Base-by-base conservation (phyloP, 208 protist species). In the Trypanosoma conorhini region DNA sequence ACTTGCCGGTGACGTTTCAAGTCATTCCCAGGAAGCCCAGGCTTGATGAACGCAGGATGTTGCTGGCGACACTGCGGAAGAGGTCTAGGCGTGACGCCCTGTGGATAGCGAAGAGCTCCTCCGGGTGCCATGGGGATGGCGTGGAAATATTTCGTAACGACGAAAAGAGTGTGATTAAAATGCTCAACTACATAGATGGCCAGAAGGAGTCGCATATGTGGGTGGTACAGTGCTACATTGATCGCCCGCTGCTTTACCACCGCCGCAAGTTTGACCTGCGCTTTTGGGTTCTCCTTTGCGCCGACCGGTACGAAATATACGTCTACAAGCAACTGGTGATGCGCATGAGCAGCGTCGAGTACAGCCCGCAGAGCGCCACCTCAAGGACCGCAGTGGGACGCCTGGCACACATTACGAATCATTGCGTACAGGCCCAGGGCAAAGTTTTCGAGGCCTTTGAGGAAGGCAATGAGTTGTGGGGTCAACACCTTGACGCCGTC, bases 71-170 rank as follows among this genome's bases (percentile, higher is more conserved):
- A 42, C 59, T 62, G 19, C 62, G 31, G 28, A 58, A 46, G 2
- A 65, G 44, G 17, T 61, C 19, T 31, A 73, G 46, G 24, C 17
- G 38, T 50, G 51, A 38, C 46, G 62, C 62, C 30, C 50, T 89
- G 73, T 94, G 89, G 87, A 92, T 94, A 48, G 82, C 73, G 10
- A 94, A 94, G 68, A 94, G 89, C 46, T 92, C 86, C 17, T 81
- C 81, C 0, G 89, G 89, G 13, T 85, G 80, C 62, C 89, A 94
- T 61, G 89, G 89, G 50, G 83, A 91, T 68, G 81, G 87, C 68
- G 85, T 94, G 56, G 76, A 87, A 56, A 92, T 94, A 38, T 94
- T 94, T 62, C 13, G 61, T 12, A 87, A 82, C 38, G 79, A 91
- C 61, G 54, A 26, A 17, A 62, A 55, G 24, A 85, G 89, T 24